Percentiles rank a stretch among this genome's conserved stretches.
Evolutionary conservation across 768 basidiomycete species (phyloP).

Genomic region (Ramaria sp.): DNA sequence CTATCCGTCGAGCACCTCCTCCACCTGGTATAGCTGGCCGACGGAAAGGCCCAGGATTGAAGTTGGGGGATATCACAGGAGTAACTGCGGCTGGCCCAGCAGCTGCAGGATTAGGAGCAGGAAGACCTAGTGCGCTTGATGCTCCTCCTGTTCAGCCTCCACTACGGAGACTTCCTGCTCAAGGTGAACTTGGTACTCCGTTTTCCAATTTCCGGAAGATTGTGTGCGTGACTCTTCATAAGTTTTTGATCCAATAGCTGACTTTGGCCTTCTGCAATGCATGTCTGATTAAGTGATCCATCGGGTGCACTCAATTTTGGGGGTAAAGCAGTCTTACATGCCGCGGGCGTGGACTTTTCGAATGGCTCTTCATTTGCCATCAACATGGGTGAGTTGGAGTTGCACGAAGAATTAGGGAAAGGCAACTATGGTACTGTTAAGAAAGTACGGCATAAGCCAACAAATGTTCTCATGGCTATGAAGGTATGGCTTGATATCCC

Average conservation of each 20-base stretch:
- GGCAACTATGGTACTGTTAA: constrained; percentile 98
- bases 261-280: constrained; percentile 1
- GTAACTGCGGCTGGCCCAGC: constrained; percentile 43
- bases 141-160: constrained; percentile 21
- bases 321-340: constrained; percentile 87
- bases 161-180: constrained; percentile 16
- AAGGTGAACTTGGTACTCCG: constrained; percentile 49
- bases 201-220: constrained; percentile 92
- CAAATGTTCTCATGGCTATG: constrained; percentile 97
- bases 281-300: constrained; percentile 57
- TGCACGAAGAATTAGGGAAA: constrained; percentile 88
- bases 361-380: constrained; percentile 86
- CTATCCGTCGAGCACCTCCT: constrained; percentile 23
- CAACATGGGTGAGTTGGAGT: constrained; percentile 86
- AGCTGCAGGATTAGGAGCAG: constrained; percentile 61
- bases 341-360: constrained; percentile 80
- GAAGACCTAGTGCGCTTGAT: constrained; percentile 39
- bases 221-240: constrained; percentile 49
- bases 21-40: constrained; percentile 26
- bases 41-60: constrained; percentile 44
- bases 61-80: constrained; percentile 48
- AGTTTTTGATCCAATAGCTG: constrained; percentile 2
- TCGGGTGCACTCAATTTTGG: constrained; percentile 92
- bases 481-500: constrained; percentile 49
- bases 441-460: constrained; percentile 88